Base-by-base conservation (phyloP, 2,329 filamentous ascomycete genomes). In the Talaromyces islandicus region DNA sequence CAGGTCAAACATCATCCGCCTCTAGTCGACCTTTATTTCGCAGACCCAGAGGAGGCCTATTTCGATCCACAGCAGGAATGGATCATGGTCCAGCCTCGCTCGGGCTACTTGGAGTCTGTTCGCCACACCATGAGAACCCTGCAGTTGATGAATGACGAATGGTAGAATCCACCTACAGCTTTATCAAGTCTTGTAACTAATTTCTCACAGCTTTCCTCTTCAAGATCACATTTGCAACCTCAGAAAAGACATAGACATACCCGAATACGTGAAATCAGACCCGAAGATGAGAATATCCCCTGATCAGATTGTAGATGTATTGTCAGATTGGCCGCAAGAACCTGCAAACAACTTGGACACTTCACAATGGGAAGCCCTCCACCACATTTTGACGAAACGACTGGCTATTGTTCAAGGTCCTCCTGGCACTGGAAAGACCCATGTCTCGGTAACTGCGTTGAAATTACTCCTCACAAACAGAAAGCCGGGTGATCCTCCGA, bases 401-500 rank as follows among this genome's bases (percentile, higher is more conserved):
- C 69, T 96, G 1, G 85, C 90, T 0, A 86, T 96, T 32, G 75
- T 96, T 0, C 92, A 96, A 75, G 92, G 92, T 0, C 92, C 92
- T 10, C 92, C 91, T 0, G 87, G 86, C 5, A 88, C 86, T 1
- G 87, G 87, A 4, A 97, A 97, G 70, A 97, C 92, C 0, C 88
- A 88, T 64, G 88, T 92, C 0, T 94, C 91, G 0, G 85, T 93
- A 2, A 77, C 86, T 27, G 88, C 88, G 0, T 72, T 97, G 10
- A 85, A 83, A 53, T 79, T 88, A 1, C 77, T 92, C 57, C 77
- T 91, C 0, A 73, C 80, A 1, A 90, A 88, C 57, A 80, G 84
- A 67, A 70, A 71, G 2, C 67, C 69, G 1, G 78, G 74, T 0
- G 85, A 88, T 60, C 82, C 86, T 9, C 90, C 90, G 0, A 86